These are phyloP conservation scores for Lepidium campestre DNA, from an alignment of 441 rosid genomes.

Conservation along the genomic window DNA sequence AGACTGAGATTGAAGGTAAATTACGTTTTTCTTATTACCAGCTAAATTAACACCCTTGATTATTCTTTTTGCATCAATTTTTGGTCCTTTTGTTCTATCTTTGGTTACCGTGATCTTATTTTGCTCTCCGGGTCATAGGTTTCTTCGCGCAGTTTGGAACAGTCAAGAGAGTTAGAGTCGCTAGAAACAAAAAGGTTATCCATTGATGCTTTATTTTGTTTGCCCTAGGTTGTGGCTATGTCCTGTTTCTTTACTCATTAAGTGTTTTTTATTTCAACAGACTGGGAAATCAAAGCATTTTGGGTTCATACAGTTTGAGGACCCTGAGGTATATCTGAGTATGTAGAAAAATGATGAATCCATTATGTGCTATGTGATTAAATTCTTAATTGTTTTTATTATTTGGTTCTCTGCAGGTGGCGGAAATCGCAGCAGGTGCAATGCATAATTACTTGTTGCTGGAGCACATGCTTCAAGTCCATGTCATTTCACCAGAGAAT, in stretches of 20 bases:
- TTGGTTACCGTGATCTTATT: background rate
- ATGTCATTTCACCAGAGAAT: slow-evolving; percentile 54
- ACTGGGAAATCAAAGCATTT: slow-evolving; percentile 92
- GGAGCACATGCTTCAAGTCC: slow-evolving; percentile 81
- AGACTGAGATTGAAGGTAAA: slow-evolving; percentile 77
- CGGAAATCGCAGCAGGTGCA: slow-evolving; percentile 83
- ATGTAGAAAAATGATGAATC: background rate
- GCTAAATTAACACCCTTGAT: background rate
- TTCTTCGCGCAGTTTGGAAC: slow-evolving; percentile 83
- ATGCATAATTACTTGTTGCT: slow-evolving; percentile 79
- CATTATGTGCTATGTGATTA: background rate
- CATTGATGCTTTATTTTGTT: background rate
- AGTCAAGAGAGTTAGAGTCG: slow-evolving; percentile 73
- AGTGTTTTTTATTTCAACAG: slow-evolving; percentile 28
- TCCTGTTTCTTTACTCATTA: background rate
- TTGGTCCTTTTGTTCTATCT: background rate
- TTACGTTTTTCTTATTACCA: background rate
- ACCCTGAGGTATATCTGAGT: slow-evolving; percentile 56
- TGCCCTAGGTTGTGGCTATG: background rate
- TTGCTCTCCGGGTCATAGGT: slow-evolving; percentile 31
- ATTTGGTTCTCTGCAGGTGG: slow-evolving; percentile 51
- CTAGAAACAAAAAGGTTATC: slow-evolving; percentile 76
- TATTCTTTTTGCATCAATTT: background rate
- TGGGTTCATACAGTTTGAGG: slow-evolving; percentile 79
- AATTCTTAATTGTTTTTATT: background rate